A percentile compares a stretch with the other conserved stretches of the same genome.
Conservation (phyloP, 73 alveolate species). For the Blepharisma stoltei region DNA sequence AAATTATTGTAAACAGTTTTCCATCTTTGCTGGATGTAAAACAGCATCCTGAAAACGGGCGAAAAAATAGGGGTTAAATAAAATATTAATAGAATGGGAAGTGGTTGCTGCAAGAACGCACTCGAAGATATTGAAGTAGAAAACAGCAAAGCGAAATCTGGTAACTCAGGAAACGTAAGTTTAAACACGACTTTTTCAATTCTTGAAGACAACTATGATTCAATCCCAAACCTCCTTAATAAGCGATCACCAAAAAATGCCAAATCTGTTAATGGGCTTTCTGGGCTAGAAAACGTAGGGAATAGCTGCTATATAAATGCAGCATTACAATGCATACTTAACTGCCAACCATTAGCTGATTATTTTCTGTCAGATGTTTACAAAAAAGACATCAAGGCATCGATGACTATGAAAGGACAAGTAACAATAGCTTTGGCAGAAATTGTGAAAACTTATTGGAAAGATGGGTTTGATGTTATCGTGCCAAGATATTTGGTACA, state of each 20-base stretch:
- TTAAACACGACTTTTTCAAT: too few relatives aligned
- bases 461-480: constrained; percentile 36
- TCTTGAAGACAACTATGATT: too few relatives aligned
- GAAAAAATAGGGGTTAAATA: too few relatives aligned
- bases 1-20: too few relatives aligned
- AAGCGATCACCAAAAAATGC: background rate
- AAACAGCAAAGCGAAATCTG: too few relatives aligned
- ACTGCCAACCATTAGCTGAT: constrained; percentile 65
- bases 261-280: constrained; percentile 44
- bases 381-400: constrained; percentile 43
- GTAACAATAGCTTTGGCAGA: constrained; percentile 50
- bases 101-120: too few relatives aligned
- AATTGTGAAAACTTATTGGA: constrained; percentile 56
- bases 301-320: constrained; percentile 78
- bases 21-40: too few relatives aligned
- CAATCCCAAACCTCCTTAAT: too few relatives aligned
- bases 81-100: too few relatives aligned
- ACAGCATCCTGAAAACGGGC: too few relatives aligned
- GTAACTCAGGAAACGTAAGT: too few relatives aligned
- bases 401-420: constrained; percentile 51
- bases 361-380: constrained; percentile 56
- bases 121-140: too few relatives aligned
- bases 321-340: constrained; percentile 74
- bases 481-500: constrained; percentile 49
- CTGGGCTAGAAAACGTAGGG: constrained; percentile 71